Evolutionary conservation across 345 rosid genomes (phyloP), one percentile per base, ranked within the genome.

Genomic region (Salix viminalis): DNA sequence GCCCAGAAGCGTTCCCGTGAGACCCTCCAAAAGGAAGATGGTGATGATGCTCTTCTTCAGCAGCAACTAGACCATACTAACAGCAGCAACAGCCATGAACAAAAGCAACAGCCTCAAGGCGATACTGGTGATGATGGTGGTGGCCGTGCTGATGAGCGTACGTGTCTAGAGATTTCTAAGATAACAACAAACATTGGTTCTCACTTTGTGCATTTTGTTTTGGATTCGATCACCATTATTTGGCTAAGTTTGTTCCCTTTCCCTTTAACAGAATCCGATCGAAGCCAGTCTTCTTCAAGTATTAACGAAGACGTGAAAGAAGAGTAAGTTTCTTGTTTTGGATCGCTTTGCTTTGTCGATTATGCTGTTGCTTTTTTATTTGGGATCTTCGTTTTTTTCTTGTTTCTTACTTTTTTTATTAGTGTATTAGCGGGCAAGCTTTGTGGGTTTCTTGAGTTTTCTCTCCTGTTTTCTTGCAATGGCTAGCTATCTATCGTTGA

Each of bases 241-340:
- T 18, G n/a, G 50, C 70, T 37, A 34, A 67, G 70, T 61, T 61
- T 60, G 19, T 42, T 54, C 21, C 12, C 32, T 61, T 50, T 66
- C 54, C 19, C 23, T 26, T 72, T 39, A 21, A 10, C 86, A 88
- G 91, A 83, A 77, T 84, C 88, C 61, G 86, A 81, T 82, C 85
- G 86, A 70, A 86, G 85, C 79, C 79, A 58, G 28, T n/a, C 73
- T 52, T 83, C 85, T 68, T 81, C 89, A 5, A 79, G 86, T 70
- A 23, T 81, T 67, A 39, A 61, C 30, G 75, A 70, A 28, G 88
- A 65, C 34, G 77, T 80, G 34, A 65, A 74, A 48, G 75, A 81
- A 72, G 87, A 82, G 87, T 34, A 72, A 18, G 89, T 26, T 39
- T 54, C 24, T 28, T 21, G 66, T 67, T 69, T 6, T 37, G 82